Conservation (phyloP, 2,329 filamentous ascomycete genomes). For the Nannizziopsis arthrosporioides region DNA sequence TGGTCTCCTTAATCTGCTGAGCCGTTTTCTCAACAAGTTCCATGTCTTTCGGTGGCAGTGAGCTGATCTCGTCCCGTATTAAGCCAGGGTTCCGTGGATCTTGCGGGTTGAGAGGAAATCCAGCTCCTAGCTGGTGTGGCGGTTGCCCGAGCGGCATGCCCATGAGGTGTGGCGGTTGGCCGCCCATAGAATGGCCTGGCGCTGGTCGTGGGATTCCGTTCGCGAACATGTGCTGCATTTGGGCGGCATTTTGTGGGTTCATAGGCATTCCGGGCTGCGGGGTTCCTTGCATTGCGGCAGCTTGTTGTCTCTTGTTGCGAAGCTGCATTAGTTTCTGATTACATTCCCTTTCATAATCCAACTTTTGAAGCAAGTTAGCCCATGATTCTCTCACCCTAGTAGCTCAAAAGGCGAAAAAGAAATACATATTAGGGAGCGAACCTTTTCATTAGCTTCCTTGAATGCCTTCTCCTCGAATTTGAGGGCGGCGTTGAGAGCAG, state of each 20-base stretch:
- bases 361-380: conserved; percentile 18
- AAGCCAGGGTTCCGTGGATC: conserved; percentile 22
- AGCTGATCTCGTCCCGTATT: conserved; percentile 26
- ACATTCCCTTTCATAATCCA: conserved; percentile 35
- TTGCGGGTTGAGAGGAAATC: conserved; percentile 18
- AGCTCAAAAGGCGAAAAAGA: background rate
- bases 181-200: conserved; percentile 12
- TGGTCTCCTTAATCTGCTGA: conserved; percentile 36
- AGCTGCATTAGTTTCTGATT: conserved; percentile 36
- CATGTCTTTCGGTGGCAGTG: conserved; percentile 31
- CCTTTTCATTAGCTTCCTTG: conserved; percentile 29
- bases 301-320: conserved; percentile 34
- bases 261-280: conserved; percentile 24
- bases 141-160: conserved; percentile 13
- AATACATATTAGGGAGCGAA: conserved; percentile 14
- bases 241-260: conserved; percentile 27
- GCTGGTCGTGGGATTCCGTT: conserved; percentile 1
- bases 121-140: conserved; percentile 21
- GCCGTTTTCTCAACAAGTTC: conserved; percentile 38
- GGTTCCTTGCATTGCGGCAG: conserved; percentile 30
- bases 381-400: background rate
- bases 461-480: conserved; percentile 38
- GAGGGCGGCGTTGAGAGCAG: conserved; percentile 32
- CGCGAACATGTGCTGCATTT: conserved; percentile 28
- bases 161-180: conserved; percentile 20